Evolutionary conservation across 2,329 filamentous ascomycete genomes (phyloP), one percentile per base, ranked within the genome.

Genomic region (Cladophialophora carrionii): DNA sequence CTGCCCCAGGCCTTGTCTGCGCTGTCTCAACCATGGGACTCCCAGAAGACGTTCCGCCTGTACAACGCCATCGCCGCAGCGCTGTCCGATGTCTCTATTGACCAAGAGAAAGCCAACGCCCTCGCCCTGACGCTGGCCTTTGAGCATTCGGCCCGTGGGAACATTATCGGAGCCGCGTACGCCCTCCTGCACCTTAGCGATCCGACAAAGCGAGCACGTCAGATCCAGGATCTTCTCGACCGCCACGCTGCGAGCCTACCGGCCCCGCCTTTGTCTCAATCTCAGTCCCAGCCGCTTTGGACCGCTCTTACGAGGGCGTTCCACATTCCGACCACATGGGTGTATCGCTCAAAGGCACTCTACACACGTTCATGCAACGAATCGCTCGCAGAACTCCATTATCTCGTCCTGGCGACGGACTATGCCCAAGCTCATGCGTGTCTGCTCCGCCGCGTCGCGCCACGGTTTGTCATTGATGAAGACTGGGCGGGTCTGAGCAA

Each of bases 311-410:
- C 84, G 0, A 79, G 84, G 52, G 86, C 85, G 34, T 85, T 93
- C 60, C 85, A 86, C 68, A 85, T 98, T 49, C 92, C 94, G 0
- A 78, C 83, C 1, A 77, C 84, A 3, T 96, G 94, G 92, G 83
- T 98, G 57, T 96, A 91, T 87, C 87, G 91, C 65, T 91, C 95
- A 20, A 91, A 93, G 74, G 93, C 93, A 12, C 82, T 94, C 14
- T 89, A 90, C 76, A 92, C 92, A 78, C 89, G 90, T 67, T 88
- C 88, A 64, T 86, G 88, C 54, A 68, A 66, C 46, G 87, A 93
- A 74, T 83, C 89, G 10, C 84, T 83, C 53, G 81, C 82, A 4
- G 91, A 96, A 76, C 90, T 94, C 9, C 84, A 89, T 61, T 95
- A 88, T 72, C 87, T 99, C 12, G 84, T 98, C 65, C 87, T 87